Base-by-base conservation (phyloP, 2,329 filamentous ascomycete species). In the Botrytis aclada region DNA sequence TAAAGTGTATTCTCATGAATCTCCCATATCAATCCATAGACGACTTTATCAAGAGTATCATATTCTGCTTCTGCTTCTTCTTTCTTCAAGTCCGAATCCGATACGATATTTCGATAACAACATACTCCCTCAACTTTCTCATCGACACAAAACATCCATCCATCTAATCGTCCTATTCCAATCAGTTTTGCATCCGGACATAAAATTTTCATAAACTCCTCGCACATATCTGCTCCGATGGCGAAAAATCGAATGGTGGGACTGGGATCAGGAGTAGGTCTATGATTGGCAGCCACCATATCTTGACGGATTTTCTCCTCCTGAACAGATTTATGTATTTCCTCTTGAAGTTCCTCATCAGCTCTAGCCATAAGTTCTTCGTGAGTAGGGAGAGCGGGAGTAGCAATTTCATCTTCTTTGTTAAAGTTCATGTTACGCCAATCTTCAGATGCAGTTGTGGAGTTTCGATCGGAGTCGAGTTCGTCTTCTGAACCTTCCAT, bases 71-170 rank as follows among this genome's bases (percentile, higher is more conserved):
- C 47, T 39, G 7, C 25, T 12, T 67, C 4, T 25, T 54, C 47
- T 7, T 16, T 14, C 9, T 56, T 4, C n/a, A 34, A 32, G 8
- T 37, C 6, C n/a, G 51, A 16, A 56, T 29, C 16, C n/a, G 47
- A n/a, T 14, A 43, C 20, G 14, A 41, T 22, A 16, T 69, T 56
- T 20, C n/a, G 47, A 29, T 69, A 43, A 41, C 65, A 69, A 32
- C 65, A 69, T 7, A 56, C 65, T 7, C 37, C 65, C 18, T 56
- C 34, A 4, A 69, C 47, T 0, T 4, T 20, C 10, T 22, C 65
- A 41, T 69, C 65, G 1, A 69, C 65, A 18, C 65, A 69, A 56
- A 25, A 56, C 65, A 69, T 69, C 65, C 65, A 69, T 12, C n/a
- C n/a, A 14, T 69, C 47, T 5, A 69, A 41, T 22, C 65, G 12